phyloP scores from a whole-genome alignment of 352 stramenopile genomes.

The Globisporangium echinulatum region DNA sequence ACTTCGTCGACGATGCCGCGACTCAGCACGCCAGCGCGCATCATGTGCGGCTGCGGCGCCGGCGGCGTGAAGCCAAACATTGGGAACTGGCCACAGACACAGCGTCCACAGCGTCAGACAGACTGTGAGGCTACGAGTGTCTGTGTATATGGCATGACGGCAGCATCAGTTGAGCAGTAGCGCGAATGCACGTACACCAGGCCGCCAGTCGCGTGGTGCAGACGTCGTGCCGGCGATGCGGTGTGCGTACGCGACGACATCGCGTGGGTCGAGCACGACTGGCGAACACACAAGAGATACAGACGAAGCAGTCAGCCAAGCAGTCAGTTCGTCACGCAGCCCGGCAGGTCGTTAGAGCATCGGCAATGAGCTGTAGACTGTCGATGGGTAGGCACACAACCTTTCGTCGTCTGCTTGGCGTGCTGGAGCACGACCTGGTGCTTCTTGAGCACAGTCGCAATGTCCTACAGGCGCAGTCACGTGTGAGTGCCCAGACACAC shows the following conservation, averaged over 20 bases:
- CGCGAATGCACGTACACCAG: slow-evolving; percentile 37
- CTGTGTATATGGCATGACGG: neutral
- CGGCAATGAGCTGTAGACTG: too few species aligned
- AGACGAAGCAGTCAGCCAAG: neutral
- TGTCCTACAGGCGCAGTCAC: slow-evolving; percentile 20
- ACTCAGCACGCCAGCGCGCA: slow-evolving; percentile 76
- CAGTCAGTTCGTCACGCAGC: neutral
- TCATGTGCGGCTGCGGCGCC: slow-evolving; percentile 81
- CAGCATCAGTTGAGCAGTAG: neutral
- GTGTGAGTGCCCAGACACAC: neutral
- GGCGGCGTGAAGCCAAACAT: slow-evolving; percentile 86
- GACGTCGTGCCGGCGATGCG: slow-evolving; percentile 75
- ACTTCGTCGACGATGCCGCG: slow-evolving; percentile 75
- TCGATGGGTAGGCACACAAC: slow-evolving; percentile 8
- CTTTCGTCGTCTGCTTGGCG: slow-evolving; percentile 50
- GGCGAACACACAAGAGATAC: neutral
- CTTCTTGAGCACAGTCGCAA: slow-evolving; percentile 62
- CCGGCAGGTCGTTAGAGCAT: too few species aligned
- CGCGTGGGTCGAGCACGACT: slow-evolving; percentile 58
- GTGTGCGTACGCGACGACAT: slow-evolving; percentile 78
- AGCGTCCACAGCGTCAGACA: neutral
- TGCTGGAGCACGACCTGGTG: slow-evolving; percentile 53
- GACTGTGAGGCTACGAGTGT: too few species aligned
- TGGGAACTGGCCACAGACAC: slow-evolving; percentile 35
- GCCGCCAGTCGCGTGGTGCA: slow-evolving; percentile 65